phyloP scores from a whole-genome alignment of 192 early-diverging fungal genomes.

The Umbelopsis vinacea region DNA sequence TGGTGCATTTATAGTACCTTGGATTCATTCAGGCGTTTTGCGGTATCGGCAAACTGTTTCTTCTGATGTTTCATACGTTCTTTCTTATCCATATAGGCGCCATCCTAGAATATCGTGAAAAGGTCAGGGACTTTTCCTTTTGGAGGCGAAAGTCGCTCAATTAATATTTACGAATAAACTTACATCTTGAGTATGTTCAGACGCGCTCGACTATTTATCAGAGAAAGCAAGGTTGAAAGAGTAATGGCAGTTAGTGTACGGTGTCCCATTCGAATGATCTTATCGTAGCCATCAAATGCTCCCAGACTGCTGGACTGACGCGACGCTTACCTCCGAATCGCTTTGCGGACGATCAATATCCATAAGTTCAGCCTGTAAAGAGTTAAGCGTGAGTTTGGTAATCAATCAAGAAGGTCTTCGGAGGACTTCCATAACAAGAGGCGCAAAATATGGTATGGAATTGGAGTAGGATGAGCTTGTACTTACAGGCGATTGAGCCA shows the following conservation, averaged over 20 bases:
- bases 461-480: background rate
- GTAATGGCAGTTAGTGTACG: background rate
- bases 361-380: constrained; percentile 10
- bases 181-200: background rate
- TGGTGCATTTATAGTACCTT: background rate
- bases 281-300: background rate
- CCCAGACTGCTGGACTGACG: background rate
- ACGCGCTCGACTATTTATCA: constrained; percentile 11
- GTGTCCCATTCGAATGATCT: background rate
- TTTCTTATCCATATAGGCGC: constrained; percentile 18
- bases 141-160: background rate
- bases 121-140: background rate
- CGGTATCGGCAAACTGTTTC: constrained; percentile 16
- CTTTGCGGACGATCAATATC: constrained; percentile 24
- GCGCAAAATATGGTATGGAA: background rate
- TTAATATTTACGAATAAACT: background rate
- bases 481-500: constrained; percentile 18
- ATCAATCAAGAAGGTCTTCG: background rate
- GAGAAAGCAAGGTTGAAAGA: background rate
- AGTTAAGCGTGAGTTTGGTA: background rate
- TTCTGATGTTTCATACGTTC: constrained; percentile 10
- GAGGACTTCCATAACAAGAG: background rate
- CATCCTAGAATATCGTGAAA: background rate
- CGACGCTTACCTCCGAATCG: constrained; percentile 13
- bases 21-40: constrained; percentile 17